A percentile compares a stretch with the other conserved stretches of the same genome.
phyloP scores from a whole-genome alignment of 176 grass and related monocot genomes.

The Phoenix dactylifera region DNA sequence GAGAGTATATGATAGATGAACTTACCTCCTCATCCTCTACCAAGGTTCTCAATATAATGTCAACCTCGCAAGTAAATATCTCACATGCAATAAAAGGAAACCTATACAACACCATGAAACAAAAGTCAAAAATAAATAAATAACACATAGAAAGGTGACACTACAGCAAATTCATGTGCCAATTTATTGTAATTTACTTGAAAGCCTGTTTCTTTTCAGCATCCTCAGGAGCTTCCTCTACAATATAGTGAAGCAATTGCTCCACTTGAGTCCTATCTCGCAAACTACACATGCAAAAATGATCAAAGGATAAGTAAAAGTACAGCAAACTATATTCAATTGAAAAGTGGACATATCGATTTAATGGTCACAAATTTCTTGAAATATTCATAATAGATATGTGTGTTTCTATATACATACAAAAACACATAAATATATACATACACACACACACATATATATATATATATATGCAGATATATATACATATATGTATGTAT shows the following conservation, averaged over 20 bases:
- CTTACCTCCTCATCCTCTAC: conserved; percentile 89
- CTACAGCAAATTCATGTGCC: neutral
- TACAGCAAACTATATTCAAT: no score
- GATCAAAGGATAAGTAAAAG: conserved; percentile 4
- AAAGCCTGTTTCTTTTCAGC: conserved; percentile 86
- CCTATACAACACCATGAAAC: conserved; percentile 30
- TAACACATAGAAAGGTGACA: neutral
- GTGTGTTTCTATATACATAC: no score
- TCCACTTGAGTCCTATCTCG: conserved; percentile 90
- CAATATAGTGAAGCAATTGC: conserved; percentile 80
- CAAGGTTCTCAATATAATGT: conserved; percentile 90
- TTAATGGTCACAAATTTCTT: no score
- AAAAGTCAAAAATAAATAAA: conserved; percentile 19
- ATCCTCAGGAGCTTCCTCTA: conserved; percentile 82
- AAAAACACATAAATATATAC: no score
- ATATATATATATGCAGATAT: no score
- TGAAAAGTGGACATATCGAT: no score
- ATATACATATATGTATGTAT: no score
- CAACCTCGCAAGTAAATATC: conserved; percentile 97
- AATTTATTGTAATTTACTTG: conserved; percentile 47
- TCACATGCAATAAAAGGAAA: conserved; percentile 99
- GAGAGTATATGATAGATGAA: conserved; percentile 7
- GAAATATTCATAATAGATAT: no score
- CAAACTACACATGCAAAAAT: conserved; percentile 46
- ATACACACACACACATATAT: no score